A percentile compares a stretch with the other conserved stretches of the same genome.
phyloP scores from a whole-genome alignment of 108 stramenopile species.

The Schizochytrium sp. region DNA sequence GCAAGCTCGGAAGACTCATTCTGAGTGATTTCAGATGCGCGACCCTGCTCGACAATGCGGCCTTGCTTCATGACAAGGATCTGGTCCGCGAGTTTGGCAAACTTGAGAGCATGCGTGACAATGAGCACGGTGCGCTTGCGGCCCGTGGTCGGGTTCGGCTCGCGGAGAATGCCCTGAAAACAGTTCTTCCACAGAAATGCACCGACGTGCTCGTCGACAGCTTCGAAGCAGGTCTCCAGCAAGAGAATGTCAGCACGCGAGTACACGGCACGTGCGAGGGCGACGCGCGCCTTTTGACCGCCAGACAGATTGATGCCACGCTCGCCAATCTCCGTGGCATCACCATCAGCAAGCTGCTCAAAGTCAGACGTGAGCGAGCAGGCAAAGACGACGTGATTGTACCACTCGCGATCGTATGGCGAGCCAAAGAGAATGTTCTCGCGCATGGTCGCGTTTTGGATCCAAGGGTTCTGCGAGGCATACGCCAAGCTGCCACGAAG shows the following conservation, averaged over 20 bases:
- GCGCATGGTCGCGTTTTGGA: conserved; percentile 80
- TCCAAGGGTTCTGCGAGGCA: conserved; percentile 81
- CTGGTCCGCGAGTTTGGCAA: conserved; percentile 57
- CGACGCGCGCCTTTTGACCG: conserved; percentile 90
- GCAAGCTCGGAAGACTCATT: background rate
- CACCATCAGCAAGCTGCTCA: conserved; percentile 64
- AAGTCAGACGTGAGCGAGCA: conserved; percentile 78
- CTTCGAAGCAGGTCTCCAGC: conserved; percentile 82
- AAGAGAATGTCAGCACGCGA: conserved; percentile 70
- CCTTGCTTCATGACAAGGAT: conserved; percentile 71
- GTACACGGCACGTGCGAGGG: conserved; percentile 86
- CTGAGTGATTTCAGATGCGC: conserved; percentile 54
- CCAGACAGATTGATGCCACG: conserved; percentile 83
- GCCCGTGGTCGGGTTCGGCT: conserved; percentile 14
- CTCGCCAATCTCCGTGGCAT: conserved; percentile 91
- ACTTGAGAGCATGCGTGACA: conserved; percentile 85
- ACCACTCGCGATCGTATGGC: conserved; percentile 58
- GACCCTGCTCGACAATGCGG: conserved; percentile 66
- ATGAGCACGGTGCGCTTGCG: conserved; percentile 57
- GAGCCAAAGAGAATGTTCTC: conserved; percentile 86
- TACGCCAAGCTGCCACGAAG: conserved; percentile 68
- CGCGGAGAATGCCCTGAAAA: conserved; percentile 61
- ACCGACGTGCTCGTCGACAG: conserved; percentile 89
- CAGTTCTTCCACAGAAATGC: conserved; percentile 74
- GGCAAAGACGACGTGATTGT: conserved; percentile 59